These are phyloP conservation scores for Firmiana major DNA, from an alignment of 345 rosid genomes.

Conservation along the genomic window DNA sequence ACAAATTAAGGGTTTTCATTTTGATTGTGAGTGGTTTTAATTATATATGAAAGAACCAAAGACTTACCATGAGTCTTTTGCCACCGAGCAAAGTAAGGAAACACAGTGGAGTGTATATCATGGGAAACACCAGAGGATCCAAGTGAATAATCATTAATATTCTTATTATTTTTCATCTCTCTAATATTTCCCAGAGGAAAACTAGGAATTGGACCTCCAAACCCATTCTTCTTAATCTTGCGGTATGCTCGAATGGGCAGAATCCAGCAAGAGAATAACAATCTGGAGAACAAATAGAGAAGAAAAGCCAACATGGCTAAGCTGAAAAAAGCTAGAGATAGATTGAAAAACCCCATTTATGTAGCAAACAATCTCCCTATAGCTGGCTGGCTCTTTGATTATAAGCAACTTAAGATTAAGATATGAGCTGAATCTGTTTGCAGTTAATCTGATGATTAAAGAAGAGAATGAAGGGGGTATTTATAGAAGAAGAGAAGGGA, in stretches of 20 bases:
- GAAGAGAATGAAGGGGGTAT: slow-evolving; percentile 27
- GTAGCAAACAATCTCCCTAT: neutral
- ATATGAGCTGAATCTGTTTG: neutral
- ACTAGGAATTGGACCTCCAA: slow-evolving; percentile 67
- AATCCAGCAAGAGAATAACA: slow-evolving; percentile 54
- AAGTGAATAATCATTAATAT: slow-evolving; percentile 16
- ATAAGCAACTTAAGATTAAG: neutral
- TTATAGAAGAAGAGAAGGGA: slow-evolving; percentile 30
- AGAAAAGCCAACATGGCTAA: slow-evolving; percentile 20
- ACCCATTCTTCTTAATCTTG: slow-evolving; percentile 60
- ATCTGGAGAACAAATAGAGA: slow-evolving; percentile 31
- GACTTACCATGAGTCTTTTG: slow-evolving; percentile 59
- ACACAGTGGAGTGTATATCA: slow-evolving; percentile 72
- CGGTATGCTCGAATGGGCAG: slow-evolving; percentile 42
- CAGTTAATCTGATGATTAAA: neutral
- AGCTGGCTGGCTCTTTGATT: slow-evolving; percentile 2
- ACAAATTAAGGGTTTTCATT: neutral
- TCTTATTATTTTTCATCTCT: slow-evolving; percentile 50
- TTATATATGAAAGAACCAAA: neutral
- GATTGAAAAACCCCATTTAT: slow-evolving; percentile 18
- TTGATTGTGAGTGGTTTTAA: neutral
- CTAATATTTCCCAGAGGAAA: slow-evolving; percentile 75
- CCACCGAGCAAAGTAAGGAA: slow-evolving; percentile 88
- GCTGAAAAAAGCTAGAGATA: slow-evolving; percentile 11
- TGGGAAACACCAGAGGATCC: slow-evolving; percentile 39